Evolutionary conservation across 768 basidiomycete species (phyloP).

Genomic region (Amanita polypyramis): DNA sequence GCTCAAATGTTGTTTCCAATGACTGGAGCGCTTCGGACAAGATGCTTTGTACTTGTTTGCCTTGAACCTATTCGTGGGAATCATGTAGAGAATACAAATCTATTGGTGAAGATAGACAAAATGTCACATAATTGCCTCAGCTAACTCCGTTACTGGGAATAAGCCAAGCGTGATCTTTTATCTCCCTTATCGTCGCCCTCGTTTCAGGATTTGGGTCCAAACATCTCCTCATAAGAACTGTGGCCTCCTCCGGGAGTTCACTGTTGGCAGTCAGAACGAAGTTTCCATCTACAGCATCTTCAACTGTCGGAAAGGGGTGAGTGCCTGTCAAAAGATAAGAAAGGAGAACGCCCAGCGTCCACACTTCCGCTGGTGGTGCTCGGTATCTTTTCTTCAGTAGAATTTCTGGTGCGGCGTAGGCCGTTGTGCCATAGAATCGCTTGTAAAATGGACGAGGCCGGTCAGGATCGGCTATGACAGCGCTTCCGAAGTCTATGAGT

Average conservation of each 20-base stretch:
- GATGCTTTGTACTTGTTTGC: background rate
- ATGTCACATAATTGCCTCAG: too few relatives aligned
- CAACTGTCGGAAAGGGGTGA: slow-evolving; percentile 85
- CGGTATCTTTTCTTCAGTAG: slow-evolving; percentile 82
- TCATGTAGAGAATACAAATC: background rate
- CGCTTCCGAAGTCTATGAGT: slow-evolving; percentile 92
- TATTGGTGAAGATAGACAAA: background rate
- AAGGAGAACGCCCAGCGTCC: slow-evolving; percentile 92
- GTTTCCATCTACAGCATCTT: slow-evolving; percentile 62
- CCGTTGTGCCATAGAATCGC: slow-evolving; percentile 87
- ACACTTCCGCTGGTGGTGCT: slow-evolving; percentile 91
- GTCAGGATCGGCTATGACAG: slow-evolving; percentile 59
- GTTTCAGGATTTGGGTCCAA: slow-evolving; percentile 75
- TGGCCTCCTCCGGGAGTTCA: slow-evolving; percentile 34
- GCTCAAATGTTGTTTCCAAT: too few relatives aligned
- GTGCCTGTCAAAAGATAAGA: slow-evolving; percentile 90
- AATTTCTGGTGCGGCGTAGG: slow-evolving; percentile 93
- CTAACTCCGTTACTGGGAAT: background rate
- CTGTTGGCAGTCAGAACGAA: slow-evolving; percentile 36
- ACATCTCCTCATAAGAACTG: slow-evolving; percentile 65
- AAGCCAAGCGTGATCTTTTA: slow-evolving; percentile 83
- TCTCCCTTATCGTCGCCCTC: slow-evolving; percentile 73
- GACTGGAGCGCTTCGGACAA: too few relatives aligned
- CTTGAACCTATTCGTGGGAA: too few relatives aligned
- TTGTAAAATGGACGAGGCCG: slow-evolving; percentile 58